These are phyloP conservation scores for Gentiana macrophylla DNA, from an alignment of 257 asterid genomes.

Conservation along the genomic window DNA sequence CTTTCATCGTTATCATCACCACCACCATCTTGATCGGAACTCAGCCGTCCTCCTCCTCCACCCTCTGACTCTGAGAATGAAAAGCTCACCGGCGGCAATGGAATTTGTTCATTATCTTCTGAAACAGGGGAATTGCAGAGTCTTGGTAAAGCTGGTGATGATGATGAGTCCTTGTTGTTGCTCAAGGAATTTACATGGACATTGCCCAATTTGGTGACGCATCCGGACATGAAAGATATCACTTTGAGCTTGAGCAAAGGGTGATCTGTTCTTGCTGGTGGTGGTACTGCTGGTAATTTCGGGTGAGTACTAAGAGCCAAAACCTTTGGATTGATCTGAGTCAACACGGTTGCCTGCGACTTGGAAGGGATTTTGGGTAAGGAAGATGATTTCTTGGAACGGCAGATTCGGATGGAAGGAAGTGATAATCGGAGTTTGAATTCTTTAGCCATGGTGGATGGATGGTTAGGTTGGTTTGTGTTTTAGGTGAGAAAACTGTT, in stretches of 20 bases:
- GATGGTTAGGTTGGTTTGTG: too few relatives aligned
- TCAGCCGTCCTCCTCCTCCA: neutral
- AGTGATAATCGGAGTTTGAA: slow-evolving; percentile 22
- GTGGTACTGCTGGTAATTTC: slow-evolving; percentile 33
- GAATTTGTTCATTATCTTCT: slow-evolving; percentile 18
- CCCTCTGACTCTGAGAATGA: neutral
- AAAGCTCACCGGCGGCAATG: slow-evolving; percentile 7
- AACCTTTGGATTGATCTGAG: slow-evolving; percentile 14
- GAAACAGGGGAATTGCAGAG: slow-evolving; percentile 24
- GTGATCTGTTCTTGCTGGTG: slow-evolving; percentile 23
- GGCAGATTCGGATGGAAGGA: slow-evolving; percentile 26
- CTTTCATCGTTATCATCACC: slow-evolving; percentile 13
- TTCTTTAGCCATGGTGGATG: slow-evolving; percentile 17
- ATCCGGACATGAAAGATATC: slow-evolving; percentile 11
- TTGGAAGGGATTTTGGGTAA: slow-evolving; percentile 21
- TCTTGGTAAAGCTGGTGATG: slow-evolving; percentile 11
- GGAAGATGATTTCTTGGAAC: slow-evolving; percentile 16
- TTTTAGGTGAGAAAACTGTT: too few relatives aligned
- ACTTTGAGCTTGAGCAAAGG: slow-evolving; percentile 20
- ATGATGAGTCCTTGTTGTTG: slow-evolving; percentile 3
- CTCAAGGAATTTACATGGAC: neutral
- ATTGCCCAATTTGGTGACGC: slow-evolving; percentile 1
- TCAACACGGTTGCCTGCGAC: neutral
- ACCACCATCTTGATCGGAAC: slow-evolving; percentile 15
- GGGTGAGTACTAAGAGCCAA: slow-evolving; percentile 27